Percentiles rank a stretch among this genome's conserved stretches.
These are phyloP conservation scores for Vitis rotundifolia DNA, from an alignment of 164 flowering plant species.

Conservation along the genomic window DNA sequence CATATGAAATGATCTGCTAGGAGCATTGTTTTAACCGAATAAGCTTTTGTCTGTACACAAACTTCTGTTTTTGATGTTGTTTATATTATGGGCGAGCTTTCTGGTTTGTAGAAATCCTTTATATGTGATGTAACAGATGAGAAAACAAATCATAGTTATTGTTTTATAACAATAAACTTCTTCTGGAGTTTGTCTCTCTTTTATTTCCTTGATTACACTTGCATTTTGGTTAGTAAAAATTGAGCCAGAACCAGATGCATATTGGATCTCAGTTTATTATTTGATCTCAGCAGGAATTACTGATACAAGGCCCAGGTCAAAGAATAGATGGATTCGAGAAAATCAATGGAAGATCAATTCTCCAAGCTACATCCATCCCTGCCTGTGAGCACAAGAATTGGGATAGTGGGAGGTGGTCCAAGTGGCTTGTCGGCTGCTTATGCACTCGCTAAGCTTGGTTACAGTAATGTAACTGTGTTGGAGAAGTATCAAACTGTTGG, in stretches of 20 bases:
- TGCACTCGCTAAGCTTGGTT: constrained; percentile 72
- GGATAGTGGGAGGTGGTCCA: constrained; percentile 78
- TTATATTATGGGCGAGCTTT: neutral
- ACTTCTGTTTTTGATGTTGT: neutral
- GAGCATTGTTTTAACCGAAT: neutral
- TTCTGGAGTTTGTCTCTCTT: too few species aligned
- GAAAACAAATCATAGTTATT: neutral
- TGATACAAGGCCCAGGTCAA: neutral
- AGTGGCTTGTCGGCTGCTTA: constrained; percentile 84
- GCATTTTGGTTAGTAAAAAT: too few species aligned
- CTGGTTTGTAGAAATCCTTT: too few species aligned
- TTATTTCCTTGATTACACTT: too few species aligned
- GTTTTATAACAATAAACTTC: too few species aligned
- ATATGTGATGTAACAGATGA: too few species aligned
- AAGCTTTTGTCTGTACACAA: neutral
- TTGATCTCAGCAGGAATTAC: constrained; percentile 14
- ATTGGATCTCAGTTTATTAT: neutral
- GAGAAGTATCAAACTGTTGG: constrained; percentile 70
- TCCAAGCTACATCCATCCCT: constrained; percentile 68
- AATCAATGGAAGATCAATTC: constrained; percentile 66
- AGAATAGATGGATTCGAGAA: constrained; percentile 44
- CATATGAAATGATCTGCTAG: too few species aligned
- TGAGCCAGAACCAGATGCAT: constrained; percentile 1
- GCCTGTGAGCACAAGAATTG: constrained; percentile 58
- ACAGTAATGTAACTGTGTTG: constrained; percentile 52